A percentile compares a stretch with the other conserved stretches of the same genome.
Evolutionary conservation across 2,329 filamentous ascomycete species (phyloP).

Genomic region (Aspergillus clavatus): DNA sequence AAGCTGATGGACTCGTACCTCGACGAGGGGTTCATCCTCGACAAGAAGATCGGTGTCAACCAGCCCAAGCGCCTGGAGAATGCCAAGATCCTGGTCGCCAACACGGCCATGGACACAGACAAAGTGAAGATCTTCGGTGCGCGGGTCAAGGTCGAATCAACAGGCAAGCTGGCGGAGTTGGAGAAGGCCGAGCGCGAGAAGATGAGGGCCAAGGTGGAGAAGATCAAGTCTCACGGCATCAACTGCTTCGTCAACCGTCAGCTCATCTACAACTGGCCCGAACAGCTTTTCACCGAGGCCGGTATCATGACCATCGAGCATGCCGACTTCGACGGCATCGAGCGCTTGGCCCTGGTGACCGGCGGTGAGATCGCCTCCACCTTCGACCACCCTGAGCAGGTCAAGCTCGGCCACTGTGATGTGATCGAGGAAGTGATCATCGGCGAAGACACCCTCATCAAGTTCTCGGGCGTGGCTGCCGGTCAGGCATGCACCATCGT

Average conservation of each 20-base stretch:
- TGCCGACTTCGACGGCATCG: slow-evolving; percentile 97
- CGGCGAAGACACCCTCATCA: slow-evolving; percentile 94
- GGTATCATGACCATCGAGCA: slow-evolving; percentile 99
- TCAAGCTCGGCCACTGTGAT: slow-evolving; percentile 93
- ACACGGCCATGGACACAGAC: slow-evolving; percentile 99
- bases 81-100: slow-evolving; percentile 95
- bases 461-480: slow-evolving; percentile 91
- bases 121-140: slow-evolving; percentile 99
- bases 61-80: slow-evolving; percentile 97
- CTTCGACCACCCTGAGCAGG: slow-evolving; percentile 95
- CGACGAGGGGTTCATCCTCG: slow-evolving; percentile 95
- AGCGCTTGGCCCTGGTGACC: slow-evolving; percentile 88
- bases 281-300: slow-evolving; percentile 95
- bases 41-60: slow-evolving; percentile 99
- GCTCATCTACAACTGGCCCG: slow-evolving; percentile 99
- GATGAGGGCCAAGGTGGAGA: slow-evolving; percentile 99
- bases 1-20: slow-evolving; percentile 97
- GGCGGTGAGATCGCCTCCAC: slow-evolving; percentile 96
- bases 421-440: slow-evolving; percentile 97
- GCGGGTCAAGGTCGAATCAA: slow-evolving; percentile 91
- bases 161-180: slow-evolving; percentile 93
- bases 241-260: slow-evolving; percentile 99
- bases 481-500: slow-evolving; percentile 96
- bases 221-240: slow-evolving; percentile 97
- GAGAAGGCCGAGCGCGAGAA: slow-evolving; percentile 98